These are phyloP conservation scores for Schoenoplectus tabernaemontani DNA, from an alignment of 202 grass and related monocot genomes.

Conservation along the genomic window DNA sequence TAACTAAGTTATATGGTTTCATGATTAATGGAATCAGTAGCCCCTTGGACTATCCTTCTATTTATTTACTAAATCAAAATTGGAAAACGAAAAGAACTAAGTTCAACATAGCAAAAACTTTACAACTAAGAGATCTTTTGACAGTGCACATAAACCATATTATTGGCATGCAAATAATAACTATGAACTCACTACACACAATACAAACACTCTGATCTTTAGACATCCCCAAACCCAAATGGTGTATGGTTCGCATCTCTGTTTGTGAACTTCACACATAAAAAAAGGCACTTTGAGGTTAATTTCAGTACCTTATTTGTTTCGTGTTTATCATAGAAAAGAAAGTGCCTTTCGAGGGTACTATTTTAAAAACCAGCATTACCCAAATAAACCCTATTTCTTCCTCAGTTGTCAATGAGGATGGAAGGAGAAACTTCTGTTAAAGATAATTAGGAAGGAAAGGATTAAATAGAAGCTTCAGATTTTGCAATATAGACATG, in stretches of 20 bases:
- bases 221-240: too few relatives aligned
- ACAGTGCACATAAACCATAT: too few relatives aligned
- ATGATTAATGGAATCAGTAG: neutral
- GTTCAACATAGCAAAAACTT: too few relatives aligned
- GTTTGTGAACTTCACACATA: neutral
- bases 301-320: neutral
- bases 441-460: neutral
- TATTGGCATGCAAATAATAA: too few relatives aligned
- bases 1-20: neutral
- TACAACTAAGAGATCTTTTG: too few relatives aligned
- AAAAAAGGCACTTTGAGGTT: neutral
- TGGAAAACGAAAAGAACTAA: too few relatives aligned
- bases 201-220: too few relatives aligned
- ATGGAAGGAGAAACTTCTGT: neutral
- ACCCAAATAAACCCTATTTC: neutral
- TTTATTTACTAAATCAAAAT: too few relatives aligned
- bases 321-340: neutral
- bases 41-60: too few relatives aligned
- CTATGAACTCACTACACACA: too few relatives aligned
- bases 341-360: neutral
- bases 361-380: neutral
- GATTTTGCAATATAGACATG: neutral
- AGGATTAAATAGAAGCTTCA: neutral
- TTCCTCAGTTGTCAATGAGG: neutral
- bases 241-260: neutral